These are phyloP conservation scores for Umbelopsis vinacea DNA, from an alignment of 192 early-diverging fungal species.

Conservation along the genomic window DNA sequence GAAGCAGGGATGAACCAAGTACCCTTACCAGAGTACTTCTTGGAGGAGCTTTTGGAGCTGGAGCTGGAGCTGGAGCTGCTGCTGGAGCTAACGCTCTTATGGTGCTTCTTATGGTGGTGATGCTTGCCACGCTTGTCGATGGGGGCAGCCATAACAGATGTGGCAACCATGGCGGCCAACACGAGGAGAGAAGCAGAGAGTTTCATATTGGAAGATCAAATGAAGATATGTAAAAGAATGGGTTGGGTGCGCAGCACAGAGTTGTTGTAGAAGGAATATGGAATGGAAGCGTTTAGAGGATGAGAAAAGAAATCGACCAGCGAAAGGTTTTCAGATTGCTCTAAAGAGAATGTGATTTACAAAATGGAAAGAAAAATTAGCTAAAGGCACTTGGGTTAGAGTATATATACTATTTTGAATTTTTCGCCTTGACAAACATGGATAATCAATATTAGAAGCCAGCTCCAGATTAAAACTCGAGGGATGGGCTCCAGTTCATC, in stretches of 20 bases:
- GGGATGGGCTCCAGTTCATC: background rate
- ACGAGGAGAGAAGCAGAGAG: slow-evolving; percentile 4
- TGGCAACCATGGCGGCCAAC: slow-evolving; percentile 1
- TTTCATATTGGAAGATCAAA: background rate
- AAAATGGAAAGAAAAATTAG: slow-evolving; percentile 1
- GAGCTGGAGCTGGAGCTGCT: background rate
- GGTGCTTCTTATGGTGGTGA: background rate
- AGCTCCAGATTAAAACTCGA: slow-evolving; percentile 1
- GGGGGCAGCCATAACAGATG: slow-evolving; percentile 4
- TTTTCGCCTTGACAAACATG: background rate
- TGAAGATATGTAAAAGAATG: background rate
- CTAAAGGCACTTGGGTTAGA: slow-evolving; percentile 21
- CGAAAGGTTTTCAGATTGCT: slow-evolving; percentile 11
- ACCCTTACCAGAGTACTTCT: slow-evolving; percentile 23
- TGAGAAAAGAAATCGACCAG: slow-evolving; percentile 12
- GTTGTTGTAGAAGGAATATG: background rate
- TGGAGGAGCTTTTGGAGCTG: background rate
- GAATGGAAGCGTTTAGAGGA: slow-evolving; percentile 1
- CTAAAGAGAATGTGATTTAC: slow-evolving; percentile 12
- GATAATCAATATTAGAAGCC: slow-evolving; percentile 7
- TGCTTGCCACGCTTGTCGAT: background rate
- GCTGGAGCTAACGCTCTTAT: background rate
- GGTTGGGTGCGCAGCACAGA: slow-evolving; percentile 10
- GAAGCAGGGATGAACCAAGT: slow-evolving; percentile 39
- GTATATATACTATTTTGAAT: slow-evolving; percentile 19